Evolutionary conservation across 2,329 filamentous ascomycete genomes (phyloP), one percentile per base, ranked within the genome.

Genomic region (Apiospora phragmitis): DNA sequence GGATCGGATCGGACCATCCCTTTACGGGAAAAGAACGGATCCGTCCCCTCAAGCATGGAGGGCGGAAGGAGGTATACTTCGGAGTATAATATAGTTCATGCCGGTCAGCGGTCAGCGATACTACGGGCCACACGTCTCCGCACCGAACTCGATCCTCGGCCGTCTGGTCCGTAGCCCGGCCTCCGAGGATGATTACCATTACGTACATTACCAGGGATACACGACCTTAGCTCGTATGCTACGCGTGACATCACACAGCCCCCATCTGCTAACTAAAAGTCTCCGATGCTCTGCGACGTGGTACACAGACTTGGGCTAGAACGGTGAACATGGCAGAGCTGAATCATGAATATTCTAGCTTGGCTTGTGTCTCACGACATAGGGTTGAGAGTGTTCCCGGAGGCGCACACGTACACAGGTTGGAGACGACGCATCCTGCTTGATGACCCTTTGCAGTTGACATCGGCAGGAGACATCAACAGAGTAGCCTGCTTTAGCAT

Each of bases 1-100:
- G 55, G 55, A 62, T 62, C 55, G 55, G 55, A 62, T 62, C 55
- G 32, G 55, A 38, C 55, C 55, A 49, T 49, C 47, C 47, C 43
- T 47, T 51, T 59, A 9, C 51, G 6, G 51, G 32, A 21, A 59
- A 59, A 59, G 18, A 35, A 32, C 14, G 29, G 29, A 59, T n/a
- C 43, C 29, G 21, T 21, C 29, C 51, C 16, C 49, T 51, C 29
- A 11, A 21, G 7, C 29, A 59, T 32, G 29, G 26, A 0, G 29
- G 35, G 51, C 51, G 29, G 7, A 8, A 16, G 26, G 21, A 51
- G n/a, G 12, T 26, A 51, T 51, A 26, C 12, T 29, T 26, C 49
- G 49, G 49, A 5, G 24, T 26, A 29, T 47, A 6, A 7, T 59
- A 32, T 59, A n/a, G 51, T 7, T 11, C 7, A 35, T n/a, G 9